A percentile compares a stretch with the other conserved stretches of the same genome.
These are phyloP conservation scores for Annona squamosa DNA, from an alignment of 164 flowering plant genomes.

Conservation along the genomic window DNA sequence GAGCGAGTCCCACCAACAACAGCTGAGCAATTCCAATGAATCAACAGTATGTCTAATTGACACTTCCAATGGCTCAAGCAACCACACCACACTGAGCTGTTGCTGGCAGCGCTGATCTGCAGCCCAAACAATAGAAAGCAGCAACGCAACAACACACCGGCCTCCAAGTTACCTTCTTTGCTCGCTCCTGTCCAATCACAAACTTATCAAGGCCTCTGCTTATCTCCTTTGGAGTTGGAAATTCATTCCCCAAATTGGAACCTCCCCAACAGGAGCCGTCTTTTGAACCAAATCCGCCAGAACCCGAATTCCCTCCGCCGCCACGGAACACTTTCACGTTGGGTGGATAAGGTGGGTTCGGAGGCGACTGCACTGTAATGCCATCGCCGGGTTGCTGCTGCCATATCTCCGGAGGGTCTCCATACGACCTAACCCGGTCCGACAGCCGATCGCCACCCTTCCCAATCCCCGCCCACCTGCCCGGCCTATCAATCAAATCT, in stretches of 20 bases:
- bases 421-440: conserved; percentile 28
- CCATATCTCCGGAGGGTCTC: conserved; percentile 90
- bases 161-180: conserved; percentile 66
- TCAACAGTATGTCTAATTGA: not conserved
- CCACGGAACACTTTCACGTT: conserved; percentile 16
- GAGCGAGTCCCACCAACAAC: not conserved
- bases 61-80: not conserved
- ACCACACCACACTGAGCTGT: not conserved
- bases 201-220: conserved; percentile 85
- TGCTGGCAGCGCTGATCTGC: not conserved
- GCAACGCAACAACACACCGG: not conserved
- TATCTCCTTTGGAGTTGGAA: conserved; percentile 92
- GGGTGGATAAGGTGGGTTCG: conserved; percentile 8
- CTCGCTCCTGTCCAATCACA: conserved; percentile 89
- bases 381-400: conserved; percentile 70
- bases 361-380: conserved; percentile 23
- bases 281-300: conserved; percentile 41
- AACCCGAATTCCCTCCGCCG: conserved; percentile 29
- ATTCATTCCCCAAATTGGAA: conserved; percentile 56
- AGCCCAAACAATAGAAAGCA: not conserved
- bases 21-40: not conserved
- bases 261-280: conserved; percentile 75
- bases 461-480: not conserved
- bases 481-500: conserved; percentile 32
- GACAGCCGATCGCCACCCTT: not conserved